phyloP scores from a whole-genome alignment of 345 rosid genomes.

The Salix suchowensis region DNA sequence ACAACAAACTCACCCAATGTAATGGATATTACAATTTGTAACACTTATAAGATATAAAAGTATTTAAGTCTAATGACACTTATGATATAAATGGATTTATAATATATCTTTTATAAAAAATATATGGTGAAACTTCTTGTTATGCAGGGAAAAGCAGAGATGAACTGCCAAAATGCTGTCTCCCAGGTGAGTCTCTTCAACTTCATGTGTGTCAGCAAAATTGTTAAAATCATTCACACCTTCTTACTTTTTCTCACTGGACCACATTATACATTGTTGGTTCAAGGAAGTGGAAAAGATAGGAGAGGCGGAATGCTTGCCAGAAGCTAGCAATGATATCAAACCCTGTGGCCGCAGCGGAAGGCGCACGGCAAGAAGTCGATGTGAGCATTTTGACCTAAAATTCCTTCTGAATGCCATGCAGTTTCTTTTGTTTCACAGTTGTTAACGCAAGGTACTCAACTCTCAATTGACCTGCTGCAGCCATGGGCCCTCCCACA shows the following conservation, averaged over 20 bases:
- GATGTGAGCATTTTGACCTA: conserved; percentile 30
- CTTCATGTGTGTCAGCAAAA: background rate
- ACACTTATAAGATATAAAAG: no score
- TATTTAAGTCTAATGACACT: no score
- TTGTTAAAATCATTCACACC: background rate
- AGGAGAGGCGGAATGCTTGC: conserved; percentile 8
- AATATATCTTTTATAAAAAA: no score
- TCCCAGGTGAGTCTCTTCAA: conserved; percentile 12
- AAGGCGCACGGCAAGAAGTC: conserved; percentile 42
- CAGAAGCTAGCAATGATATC: conserved; percentile 15
- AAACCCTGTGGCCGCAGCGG: conserved; percentile 26
- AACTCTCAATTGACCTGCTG: conserved; percentile 11
- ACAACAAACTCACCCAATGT: no score
- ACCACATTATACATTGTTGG: background rate
- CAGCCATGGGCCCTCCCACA: conserved; percentile 55
- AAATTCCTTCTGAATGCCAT: background rate
- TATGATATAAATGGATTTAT: no score
- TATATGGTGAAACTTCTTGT: no score
- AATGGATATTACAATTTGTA: no score
- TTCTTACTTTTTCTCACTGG: background rate
- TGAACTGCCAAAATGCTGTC: conserved; percentile 5
- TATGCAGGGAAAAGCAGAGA: conserved; percentile 28
- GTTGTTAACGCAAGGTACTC: background rate
- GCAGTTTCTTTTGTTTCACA: background rate
- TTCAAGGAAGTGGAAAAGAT: conserved; percentile 26